Conservation (phyloP, 2,329 filamentous ascomycete genomes). For the Colletotrichum magnum region DNA sequence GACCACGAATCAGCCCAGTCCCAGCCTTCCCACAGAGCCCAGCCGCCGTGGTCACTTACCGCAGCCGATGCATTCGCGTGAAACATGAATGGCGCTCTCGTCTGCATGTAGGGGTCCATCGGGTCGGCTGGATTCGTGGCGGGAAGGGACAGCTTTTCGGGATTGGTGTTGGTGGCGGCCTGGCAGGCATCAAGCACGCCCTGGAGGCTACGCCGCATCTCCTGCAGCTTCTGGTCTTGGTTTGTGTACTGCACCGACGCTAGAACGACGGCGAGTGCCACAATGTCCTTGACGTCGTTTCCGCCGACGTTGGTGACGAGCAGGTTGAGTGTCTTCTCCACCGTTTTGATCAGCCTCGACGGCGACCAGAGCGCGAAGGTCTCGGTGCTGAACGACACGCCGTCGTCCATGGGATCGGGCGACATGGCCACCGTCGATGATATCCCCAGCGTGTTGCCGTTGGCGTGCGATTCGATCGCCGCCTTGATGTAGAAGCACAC, state of each 20-base stretch:
- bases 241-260: constrained; percentile 58
- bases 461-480: constrained; percentile 42
- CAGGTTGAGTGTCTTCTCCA: constrained; percentile 63
- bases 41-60: constrained; percentile 50
- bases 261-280: constrained; percentile 63
- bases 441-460: constrained; percentile 32
- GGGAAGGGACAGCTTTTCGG: constrained; percentile 51
- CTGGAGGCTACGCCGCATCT: constrained; percentile 58
- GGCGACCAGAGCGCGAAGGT: constrained; percentile 59
- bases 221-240: constrained; percentile 57
- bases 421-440: constrained; percentile 49
- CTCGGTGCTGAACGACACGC: constrained; percentile 51
- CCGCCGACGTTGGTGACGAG: constrained; percentile 62
- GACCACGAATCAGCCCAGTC: constrained; percentile 47
- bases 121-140: constrained; percentile 32
- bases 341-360: constrained; percentile 56
- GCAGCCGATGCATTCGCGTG: constrained; percentile 48
- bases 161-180: constrained; percentile 58
- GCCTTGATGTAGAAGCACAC: constrained; percentile 68
- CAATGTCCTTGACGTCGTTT: constrained; percentile 65
- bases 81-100: constrained; percentile 46
- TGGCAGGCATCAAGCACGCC: constrained; percentile 61
- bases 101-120: constrained; percentile 41
- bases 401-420: constrained; percentile 52
- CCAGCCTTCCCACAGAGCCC: constrained; percentile 59